Evolutionary conservation across 2,329 filamentous ascomycete species (phyloP).

Genomic region (Tympanopsis confertula): DNA sequence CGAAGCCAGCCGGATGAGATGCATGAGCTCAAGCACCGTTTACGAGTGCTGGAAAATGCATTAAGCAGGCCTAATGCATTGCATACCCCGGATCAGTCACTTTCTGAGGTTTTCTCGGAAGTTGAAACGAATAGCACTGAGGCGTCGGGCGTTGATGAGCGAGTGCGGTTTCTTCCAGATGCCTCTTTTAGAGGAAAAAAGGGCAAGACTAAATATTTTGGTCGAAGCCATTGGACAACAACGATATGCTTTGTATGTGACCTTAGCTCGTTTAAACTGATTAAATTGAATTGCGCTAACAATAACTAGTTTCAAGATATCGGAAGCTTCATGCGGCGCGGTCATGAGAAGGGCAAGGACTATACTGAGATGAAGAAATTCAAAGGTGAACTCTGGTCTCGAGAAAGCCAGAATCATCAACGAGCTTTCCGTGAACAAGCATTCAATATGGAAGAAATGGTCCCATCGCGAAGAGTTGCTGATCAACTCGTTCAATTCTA

Average conservation of each 20-base stretch:
- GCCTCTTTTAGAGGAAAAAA: not conserved
- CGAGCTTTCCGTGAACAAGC: not conserved
- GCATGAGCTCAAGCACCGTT: not conserved
- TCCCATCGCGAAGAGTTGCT: slow-evolving; percentile 18
- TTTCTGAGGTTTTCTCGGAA: not conserved
- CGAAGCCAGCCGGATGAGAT: not conserved
- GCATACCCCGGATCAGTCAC: not conserved
- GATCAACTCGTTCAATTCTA: slow-evolving; percentile 40
- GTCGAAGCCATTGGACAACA: not conserved
- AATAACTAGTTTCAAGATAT: not conserved
- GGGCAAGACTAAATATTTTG: not conserved
- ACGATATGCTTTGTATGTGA: not conserved
- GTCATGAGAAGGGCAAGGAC: not conserved
- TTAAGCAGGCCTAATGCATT: not conserved
- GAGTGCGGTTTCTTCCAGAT: not conserved
- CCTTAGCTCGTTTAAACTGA: not conserved
- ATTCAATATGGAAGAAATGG: slow-evolving; percentile 12
- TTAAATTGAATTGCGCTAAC: not conserved
- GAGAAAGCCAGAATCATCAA: not conserved
- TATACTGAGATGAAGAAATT: not conserved
- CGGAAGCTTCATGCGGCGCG: not conserved
- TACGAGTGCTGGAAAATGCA: not conserved
- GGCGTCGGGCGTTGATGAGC: not conserved
- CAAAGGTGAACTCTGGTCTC: not conserved
- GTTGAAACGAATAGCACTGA: not conserved